phyloP scores from a whole-genome alignment of 345 rosid species.

The Mallotus nudiflorus region DNA sequence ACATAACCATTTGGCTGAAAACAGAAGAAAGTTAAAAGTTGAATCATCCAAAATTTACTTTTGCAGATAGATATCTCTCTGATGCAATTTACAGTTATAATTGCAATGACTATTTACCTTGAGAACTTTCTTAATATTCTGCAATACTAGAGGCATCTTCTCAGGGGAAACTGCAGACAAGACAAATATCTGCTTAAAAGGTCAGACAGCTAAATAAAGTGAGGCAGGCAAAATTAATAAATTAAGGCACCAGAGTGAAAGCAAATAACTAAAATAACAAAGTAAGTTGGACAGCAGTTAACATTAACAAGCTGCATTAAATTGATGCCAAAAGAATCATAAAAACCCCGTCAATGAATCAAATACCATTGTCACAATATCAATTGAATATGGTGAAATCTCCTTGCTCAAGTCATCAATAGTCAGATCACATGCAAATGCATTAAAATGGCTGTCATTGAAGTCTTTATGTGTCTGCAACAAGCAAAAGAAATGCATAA shows the following conservation, averaged over 20 bases:
- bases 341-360: no score
- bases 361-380: constrained; percentile 95
- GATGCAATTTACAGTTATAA: constrained; percentile 6
- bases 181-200: constrained; percentile 81
- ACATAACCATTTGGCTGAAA: constrained; percentile 71
- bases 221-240: constrained; percentile 8
- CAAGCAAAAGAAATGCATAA: constrained; percentile 13
- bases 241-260: not conserved
- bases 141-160: constrained; percentile 78
- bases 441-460: constrained; percentile 50
- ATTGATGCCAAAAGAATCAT: no score
- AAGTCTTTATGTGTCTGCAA: constrained; percentile 82
- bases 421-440: constrained; percentile 83
- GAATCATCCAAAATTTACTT: constrained; percentile 10
- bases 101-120: constrained; percentile 57
- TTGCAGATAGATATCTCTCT: not conserved
- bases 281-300: not conserved
- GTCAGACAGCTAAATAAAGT: constrained; percentile 41
- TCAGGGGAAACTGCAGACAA: constrained; percentile 95
- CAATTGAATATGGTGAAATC: constrained; percentile 73
- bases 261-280: not conserved
- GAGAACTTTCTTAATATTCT: constrained; percentile 67
- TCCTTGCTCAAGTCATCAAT: constrained; percentile 66
- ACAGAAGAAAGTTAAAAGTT: constrained; percentile 12
- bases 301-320: no score